Base-by-base conservation (phyloP, 768 basidiomycete species). In the Tylopilus sp. region DNA sequence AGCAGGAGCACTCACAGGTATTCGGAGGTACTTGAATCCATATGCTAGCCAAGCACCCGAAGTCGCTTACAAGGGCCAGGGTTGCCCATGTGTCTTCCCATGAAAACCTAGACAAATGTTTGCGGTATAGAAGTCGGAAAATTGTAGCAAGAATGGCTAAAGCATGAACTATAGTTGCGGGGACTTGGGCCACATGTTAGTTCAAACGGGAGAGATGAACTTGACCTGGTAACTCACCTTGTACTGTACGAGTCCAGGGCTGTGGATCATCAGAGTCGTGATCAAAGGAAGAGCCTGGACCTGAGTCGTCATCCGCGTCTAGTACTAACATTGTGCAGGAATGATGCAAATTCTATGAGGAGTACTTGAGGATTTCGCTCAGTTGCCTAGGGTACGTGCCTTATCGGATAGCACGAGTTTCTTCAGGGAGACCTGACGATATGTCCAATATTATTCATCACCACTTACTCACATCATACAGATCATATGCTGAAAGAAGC, bases 11-110 rank as follows among this genome's bases (percentile, higher is more conserved):
- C 66, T 31, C 41, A 68, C 66, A 7, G 5, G 0, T 12, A 1
- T 1, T 1, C 0, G 53, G 51, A 5, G 18, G 1, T 31, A 17
- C 5, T n/a, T 44, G 28, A 21, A 57, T 56, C 65, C 66, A 68
- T 12, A 63, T 7, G 40, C 56, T 49, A 23, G 40, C 40, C 7
- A 66, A 50, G 48, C 61, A 66, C 10, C 8, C 40, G 7, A 64
- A 40, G 33, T 60, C 64, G 35, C 41, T 59, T 41, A 61, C 15
- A 30, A 66, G 64, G 7, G 65, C 64, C 30, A 57, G 8, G 2
- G 50, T 44, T 6, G 65, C 65, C 65, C 65, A 68, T 28, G 52
- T 38, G 30, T 66, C 65, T 21, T 66, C 65, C 65, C 65, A 68
- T 52, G 59, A 57, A 49, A 64, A 59, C 22, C 23, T 57, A 15